A percentile compares a stretch with the other conserved stretches of the same genome.
phyloP scores from a whole-genome alignment of 2,329 filamentous ascomycete genomes.

The Apiospora marii region DNA sequence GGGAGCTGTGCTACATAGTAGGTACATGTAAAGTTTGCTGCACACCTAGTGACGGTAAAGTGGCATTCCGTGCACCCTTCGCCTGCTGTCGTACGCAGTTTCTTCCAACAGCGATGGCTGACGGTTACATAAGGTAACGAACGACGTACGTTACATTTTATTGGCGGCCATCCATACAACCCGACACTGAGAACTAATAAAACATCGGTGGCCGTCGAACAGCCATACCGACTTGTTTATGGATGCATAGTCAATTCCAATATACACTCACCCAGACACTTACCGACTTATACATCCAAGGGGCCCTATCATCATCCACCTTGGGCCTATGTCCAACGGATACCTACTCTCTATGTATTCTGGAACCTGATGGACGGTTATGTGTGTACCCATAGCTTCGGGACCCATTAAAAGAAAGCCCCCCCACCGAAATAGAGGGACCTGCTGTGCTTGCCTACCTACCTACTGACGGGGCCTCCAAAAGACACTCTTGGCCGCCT shows the following conservation, averaged over 20 bases:
- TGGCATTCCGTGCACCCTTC: slow-evolving; percentile 5
- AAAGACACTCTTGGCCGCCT: not conserved
- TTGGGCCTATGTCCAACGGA: not conserved
- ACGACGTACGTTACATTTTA: not conserved
- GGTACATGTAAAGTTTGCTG: slow-evolving; percentile 21
- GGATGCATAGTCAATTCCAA: not conserved
- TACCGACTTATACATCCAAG: not conserved
- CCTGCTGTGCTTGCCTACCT: not conserved
- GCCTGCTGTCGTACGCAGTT: slow-evolving; percentile 2
- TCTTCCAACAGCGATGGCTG: not conserved
- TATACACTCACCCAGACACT: not conserved
- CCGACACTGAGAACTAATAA: not conserved
- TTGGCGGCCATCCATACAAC: not conserved
- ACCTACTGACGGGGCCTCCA: not conserved
- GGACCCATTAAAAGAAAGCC: slow-evolving; percentile 17
- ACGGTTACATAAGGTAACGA: not conserved
- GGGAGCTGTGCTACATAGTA: not conserved
- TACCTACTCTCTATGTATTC: not conserved
- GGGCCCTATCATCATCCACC: slow-evolving; percentile 1
- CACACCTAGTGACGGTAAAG: slow-evolving; percentile 9
- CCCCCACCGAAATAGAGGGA: slow-evolving; percentile 13
- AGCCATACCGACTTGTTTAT: not conserved
- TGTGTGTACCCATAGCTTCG: slow-evolving; percentile 18
- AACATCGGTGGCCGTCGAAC: not conserved
- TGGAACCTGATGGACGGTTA: slow-evolving; percentile 18